Percentiles rank a stretch among this genome's conserved stretches.
These are phyloP conservation scores for Cichorium intybus DNA, from an alignment of 140 eudicot species.

Conservation along the genomic window DNA sequence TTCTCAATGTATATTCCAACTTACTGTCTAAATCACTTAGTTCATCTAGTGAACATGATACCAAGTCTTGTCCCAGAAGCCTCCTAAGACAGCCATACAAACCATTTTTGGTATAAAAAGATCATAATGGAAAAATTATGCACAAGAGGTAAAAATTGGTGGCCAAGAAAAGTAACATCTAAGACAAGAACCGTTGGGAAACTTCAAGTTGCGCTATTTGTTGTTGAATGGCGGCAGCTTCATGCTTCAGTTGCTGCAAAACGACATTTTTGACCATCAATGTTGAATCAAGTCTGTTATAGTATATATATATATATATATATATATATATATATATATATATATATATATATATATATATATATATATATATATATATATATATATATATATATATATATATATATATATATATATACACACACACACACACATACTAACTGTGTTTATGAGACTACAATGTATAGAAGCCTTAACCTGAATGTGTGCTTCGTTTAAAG, in stretches of 20 bases:
- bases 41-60: constrained; percentile 45
- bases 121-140: background rate
- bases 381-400: too few relatives aligned
- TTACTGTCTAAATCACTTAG: constrained; percentile 38
- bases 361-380: too few relatives aligned
- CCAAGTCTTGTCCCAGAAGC: constrained; percentile 51
- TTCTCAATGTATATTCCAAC: constrained; percentile 45
- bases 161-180: background rate
- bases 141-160: background rate
- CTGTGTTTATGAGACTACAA: background rate
- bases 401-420: too few relatives aligned
- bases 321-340: too few relatives aligned
- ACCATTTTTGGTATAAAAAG: background rate
- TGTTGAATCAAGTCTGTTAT: background rate
- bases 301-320: background rate
- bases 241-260: constrained; percentile 44
- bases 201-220: constrained; percentile 48
- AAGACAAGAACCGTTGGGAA: constrained; percentile 45
- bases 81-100: constrained; percentile 29
- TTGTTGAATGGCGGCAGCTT: constrained; percentile 37
- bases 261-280: background rate
- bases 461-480: constrained; percentile 37
- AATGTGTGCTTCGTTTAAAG: constrained; percentile 22
- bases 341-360: too few relatives aligned
- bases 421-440: too few relatives aligned